These are phyloP conservation scores for Ophiostoma ulmi DNA, from an alignment of 2,329 filamentous ascomycete genomes.

Conservation along the genomic window DNA sequence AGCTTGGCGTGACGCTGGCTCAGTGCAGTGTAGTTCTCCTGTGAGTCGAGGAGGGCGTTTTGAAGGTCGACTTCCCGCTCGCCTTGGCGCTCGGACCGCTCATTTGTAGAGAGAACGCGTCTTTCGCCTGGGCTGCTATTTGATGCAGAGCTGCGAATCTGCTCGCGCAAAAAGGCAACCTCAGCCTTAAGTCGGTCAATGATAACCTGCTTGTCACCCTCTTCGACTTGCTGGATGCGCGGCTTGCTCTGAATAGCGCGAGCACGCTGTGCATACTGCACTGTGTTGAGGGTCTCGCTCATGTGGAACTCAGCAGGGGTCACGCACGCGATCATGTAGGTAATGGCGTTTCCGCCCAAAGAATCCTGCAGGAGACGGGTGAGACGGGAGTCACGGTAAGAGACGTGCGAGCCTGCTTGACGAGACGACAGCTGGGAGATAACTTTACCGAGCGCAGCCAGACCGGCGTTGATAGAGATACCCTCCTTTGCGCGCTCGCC, in stretches of 20 bases:
- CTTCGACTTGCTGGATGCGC: slow-evolving; percentile 88
- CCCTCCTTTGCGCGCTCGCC: slow-evolving; percentile 92
- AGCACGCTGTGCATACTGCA: slow-evolving; percentile 93
- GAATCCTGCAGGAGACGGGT: slow-evolving; percentile 95
- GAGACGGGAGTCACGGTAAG: slow-evolving; percentile 95
- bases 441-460: slow-evolving; percentile 93
- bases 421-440: slow-evolving; percentile 95
- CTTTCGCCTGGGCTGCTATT: slow-evolving; percentile 52
- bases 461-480: slow-evolving; percentile 94
- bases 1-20: slow-evolving; percentile 92
- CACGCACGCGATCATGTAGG: slow-evolving; percentile 99
- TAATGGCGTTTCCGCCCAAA: slow-evolving; percentile 91
- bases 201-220: slow-evolving; percentile 86
- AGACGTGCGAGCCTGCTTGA: slow-evolving; percentile 81
- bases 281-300: slow-evolving; percentile 94
- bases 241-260: slow-evolving; percentile 97
- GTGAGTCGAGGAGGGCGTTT: slow-evolving; percentile 84
- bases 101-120: slow-evolving; percentile 53
- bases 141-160: slow-evolving; percentile 75
- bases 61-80: slow-evolving; percentile 87
- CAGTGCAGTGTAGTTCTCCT: slow-evolving; percentile 90
- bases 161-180: slow-evolving; percentile 86
- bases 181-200: slow-evolving; percentile 93
- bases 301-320: slow-evolving; percentile 95
- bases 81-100: slow-evolving; percentile 71